Percentiles rank a stretch among this genome's conserved stretches.
Conservation (phyloP, 2,329 filamentous ascomycete genomes). For the Colletotrichum orbiculare region DNA sequence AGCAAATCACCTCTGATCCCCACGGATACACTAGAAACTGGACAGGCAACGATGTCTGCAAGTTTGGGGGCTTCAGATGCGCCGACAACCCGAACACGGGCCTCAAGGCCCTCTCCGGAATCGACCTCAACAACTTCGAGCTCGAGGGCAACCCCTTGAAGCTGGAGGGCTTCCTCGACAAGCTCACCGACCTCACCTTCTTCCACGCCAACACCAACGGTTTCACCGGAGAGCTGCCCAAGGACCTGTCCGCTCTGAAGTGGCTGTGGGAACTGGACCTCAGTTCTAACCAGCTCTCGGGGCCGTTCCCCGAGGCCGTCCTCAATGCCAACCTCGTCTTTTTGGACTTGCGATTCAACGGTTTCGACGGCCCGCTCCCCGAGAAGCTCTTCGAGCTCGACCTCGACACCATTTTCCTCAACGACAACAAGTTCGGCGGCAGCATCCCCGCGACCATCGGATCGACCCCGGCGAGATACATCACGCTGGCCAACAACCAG, state of each 20-base stretch:
- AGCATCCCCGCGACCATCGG: slow-evolving; percentile 19
- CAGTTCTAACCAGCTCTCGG: slow-evolving; percentile 14
- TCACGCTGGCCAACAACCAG: slow-evolving; percentile 15
- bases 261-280: slow-evolving; percentile 17
- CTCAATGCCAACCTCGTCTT: slow-evolving; percentile 5
- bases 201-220: slow-evolving; percentile 25
- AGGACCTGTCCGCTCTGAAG: slow-evolving; percentile 10
- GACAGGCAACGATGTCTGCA: slow-evolving; percentile 13
- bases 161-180: slow-evolving; percentile 19
- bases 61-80: slow-evolving; percentile 19
- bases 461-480: slow-evolving; percentile 1
- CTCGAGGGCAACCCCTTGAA: slow-evolving; percentile 6
- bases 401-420: slow-evolving; percentile 21
- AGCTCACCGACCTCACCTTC: slow-evolving; percentile 21
- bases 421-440: slow-evolving; percentile 20
- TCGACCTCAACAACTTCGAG: slow-evolving; percentile 13
- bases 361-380: slow-evolving; percentile 12
- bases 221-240: slow-evolving; percentile 16
- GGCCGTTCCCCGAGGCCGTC: slow-evolving; percentile 1
- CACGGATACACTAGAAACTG: slow-evolving; percentile 11
- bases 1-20: slow-evolving; percentile 13
- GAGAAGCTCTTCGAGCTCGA: slow-evolving; percentile 7
- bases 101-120: not conserved
- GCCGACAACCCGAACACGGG: slow-evolving; percentile 12
- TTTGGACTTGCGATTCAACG: slow-evolving; percentile 19